phyloP scores from a whole-genome alignment of 2,329 filamentous ascomycete species.

The Gnomoniopsis smithogilvyi region DNA sequence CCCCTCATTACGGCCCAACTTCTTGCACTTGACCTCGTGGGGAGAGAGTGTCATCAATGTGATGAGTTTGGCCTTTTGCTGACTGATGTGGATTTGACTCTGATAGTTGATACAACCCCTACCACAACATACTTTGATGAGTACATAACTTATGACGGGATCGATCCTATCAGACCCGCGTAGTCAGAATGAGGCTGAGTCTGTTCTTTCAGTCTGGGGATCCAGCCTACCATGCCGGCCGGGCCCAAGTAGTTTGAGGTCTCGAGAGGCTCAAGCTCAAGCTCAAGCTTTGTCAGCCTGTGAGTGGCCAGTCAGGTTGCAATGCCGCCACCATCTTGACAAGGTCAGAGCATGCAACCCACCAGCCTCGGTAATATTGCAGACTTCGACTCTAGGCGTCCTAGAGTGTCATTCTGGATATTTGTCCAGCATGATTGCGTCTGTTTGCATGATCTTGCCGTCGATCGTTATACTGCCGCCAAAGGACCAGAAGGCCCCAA shows the following conservation, averaged over 20 bases:
- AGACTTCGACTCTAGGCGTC: not conserved
- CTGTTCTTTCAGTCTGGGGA: not conserved
- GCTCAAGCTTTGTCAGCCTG: conserved; percentile 1
- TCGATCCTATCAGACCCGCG: too few relatives aligned
- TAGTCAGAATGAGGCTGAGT: not conserved
- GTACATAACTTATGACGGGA: too few relatives aligned
- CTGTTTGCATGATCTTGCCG: not conserved
- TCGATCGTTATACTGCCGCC: not conserved
- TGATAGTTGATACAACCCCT: not conserved
- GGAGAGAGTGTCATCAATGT: not conserved
- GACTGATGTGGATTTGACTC: not conserved
- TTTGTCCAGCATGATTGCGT: not conserved
- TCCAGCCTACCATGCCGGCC: not conserved
- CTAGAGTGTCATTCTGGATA: too few relatives aligned
- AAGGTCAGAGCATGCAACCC: not conserved
- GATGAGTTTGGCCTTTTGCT: not conserved
- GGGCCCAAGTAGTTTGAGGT: conserved; percentile 11
- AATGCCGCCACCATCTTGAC: too few relatives aligned
- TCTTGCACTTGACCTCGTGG: not conserved
- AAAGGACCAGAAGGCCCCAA: not conserved
- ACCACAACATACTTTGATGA: too few relatives aligned
- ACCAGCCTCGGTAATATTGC: not conserved
- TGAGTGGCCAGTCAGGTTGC: not conserved
- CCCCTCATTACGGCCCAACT: not conserved
- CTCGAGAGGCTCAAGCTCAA: not conserved